phyloP scores from a whole-genome alignment of 192 early-diverging fungal genomes.

The Funneliformis geosporum region DNA sequence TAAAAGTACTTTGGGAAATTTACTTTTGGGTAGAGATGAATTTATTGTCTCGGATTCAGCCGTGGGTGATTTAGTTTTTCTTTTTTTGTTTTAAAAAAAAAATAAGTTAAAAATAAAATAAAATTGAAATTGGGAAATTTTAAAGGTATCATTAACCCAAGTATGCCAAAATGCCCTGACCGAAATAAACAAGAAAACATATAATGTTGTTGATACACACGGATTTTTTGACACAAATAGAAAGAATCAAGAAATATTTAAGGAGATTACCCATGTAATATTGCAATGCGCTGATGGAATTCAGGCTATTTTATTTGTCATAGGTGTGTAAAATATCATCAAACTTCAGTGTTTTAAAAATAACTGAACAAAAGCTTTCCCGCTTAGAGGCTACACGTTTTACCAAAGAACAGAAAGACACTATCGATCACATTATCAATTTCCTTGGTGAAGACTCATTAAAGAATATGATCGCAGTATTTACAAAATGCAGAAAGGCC shows the following conservation, averaged over 20 bases:
- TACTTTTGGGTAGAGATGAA: too few relatives aligned
- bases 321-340: background rate
- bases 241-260: background rate
- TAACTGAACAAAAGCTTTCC: too few relatives aligned
- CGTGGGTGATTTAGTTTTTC: too few relatives aligned
- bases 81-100: too few relatives aligned
- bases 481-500: background rate
- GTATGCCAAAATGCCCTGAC: too few relatives aligned
- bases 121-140: too few relatives aligned
- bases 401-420: background rate
- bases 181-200: background rate
- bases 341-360: background rate
- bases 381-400: background rate
- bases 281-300: background rate
- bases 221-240: conserved; percentile 1
- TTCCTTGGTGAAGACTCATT: background rate
- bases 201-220: background rate
- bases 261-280: background rate
- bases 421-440: background rate
- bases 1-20: too few relatives aligned
- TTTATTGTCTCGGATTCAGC: too few relatives aligned
- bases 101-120: too few relatives aligned
- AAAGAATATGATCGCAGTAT: background rate
- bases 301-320: conserved; percentile 4
- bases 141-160: too few relatives aligned